Conservation (phyloP, 2,329 filamentous ascomycete genomes). For the Emergomyces orientalis region DNA sequence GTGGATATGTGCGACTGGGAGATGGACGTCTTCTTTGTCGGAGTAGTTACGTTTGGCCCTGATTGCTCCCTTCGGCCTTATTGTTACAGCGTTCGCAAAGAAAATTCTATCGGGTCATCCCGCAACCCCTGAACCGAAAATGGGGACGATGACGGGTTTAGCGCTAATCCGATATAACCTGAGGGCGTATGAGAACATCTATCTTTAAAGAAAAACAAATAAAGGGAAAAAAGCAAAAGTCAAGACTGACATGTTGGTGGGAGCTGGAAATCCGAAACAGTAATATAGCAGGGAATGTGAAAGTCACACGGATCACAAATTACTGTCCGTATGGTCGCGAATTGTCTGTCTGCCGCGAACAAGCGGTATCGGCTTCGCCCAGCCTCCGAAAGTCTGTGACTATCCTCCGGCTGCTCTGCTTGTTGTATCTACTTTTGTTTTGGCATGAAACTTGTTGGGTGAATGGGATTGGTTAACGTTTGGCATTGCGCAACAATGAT, state of each 20-base stretch:
- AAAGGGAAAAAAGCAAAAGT: not conserved
- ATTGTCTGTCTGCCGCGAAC: not conserved
- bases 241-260: not conserved
- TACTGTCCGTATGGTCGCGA: not conserved
- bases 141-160: not conserved
- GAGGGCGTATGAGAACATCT: constrained; percentile 1
- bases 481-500: constrained; percentile 6
- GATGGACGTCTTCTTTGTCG: constrained; percentile 12
- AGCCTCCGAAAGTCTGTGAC: not conserved
- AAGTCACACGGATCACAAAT: constrained; percentile 2
- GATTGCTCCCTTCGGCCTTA: constrained; percentile 1
- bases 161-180: constrained; percentile 1
- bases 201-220: not conserved
- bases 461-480: constrained; percentile 4
- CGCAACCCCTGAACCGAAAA: not conserved
- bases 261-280: constrained; percentile 1
- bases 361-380: not conserved
- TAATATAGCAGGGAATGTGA: not conserved
- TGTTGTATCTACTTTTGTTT: not conserved
- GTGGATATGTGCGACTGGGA: constrained; percentile 13
- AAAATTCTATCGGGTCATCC: not conserved
- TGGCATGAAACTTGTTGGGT: not conserved
- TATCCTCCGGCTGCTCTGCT: not conserved
- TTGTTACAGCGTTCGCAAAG: not conserved
- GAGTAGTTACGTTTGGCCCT: constrained; percentile 6